These are phyloP conservation scores for Pseudonectria buxi DNA, from an alignment of 2,329 filamentous ascomycete genomes.

Conservation along the genomic window DNA sequence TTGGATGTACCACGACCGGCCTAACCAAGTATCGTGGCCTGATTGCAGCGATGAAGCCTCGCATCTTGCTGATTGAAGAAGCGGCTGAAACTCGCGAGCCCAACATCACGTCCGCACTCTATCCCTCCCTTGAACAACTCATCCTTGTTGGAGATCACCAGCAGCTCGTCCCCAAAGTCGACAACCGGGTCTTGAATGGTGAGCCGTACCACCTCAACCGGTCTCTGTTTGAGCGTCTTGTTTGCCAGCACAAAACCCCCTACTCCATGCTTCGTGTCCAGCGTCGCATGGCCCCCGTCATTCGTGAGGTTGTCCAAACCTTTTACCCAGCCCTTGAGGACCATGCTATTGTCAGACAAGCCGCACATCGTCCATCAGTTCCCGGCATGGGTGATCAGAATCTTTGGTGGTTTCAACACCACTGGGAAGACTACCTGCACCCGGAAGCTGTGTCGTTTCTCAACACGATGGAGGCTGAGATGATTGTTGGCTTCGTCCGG, in stretches of 20 bases:
- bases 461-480: constrained; percentile 66
- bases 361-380: constrained; percentile 30
- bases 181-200: constrained; percentile 50
- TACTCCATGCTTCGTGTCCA: constrained; percentile 62
- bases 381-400: constrained; percentile 36
- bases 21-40: constrained; percentile 72
- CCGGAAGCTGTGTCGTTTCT: constrained; percentile 53
- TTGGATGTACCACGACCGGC: constrained; percentile 71
- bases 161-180: constrained; percentile 66
- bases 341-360: constrained; percentile 33
- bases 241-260: constrained; percentile 53
- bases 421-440: constrained; percentile 58
- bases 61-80: constrained; percentile 69
- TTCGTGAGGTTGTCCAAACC: constrained; percentile 38
- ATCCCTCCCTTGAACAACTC: constrained; percentile 46
- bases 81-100: constrained; percentile 70
- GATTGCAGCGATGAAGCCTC: constrained; percentile 58
- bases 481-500: constrained; percentile 65
- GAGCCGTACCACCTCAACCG: constrained; percentile 61
- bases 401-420: constrained; percentile 41
- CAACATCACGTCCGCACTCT: constrained; percentile 45
- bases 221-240: constrained; percentile 73
- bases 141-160: constrained; percentile 70
- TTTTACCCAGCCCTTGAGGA: constrained; percentile 42
- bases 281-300: constrained; percentile 47